phyloP scores from a whole-genome alignment of 768 basidiomycete genomes.

The Trametes villosa region DNA sequence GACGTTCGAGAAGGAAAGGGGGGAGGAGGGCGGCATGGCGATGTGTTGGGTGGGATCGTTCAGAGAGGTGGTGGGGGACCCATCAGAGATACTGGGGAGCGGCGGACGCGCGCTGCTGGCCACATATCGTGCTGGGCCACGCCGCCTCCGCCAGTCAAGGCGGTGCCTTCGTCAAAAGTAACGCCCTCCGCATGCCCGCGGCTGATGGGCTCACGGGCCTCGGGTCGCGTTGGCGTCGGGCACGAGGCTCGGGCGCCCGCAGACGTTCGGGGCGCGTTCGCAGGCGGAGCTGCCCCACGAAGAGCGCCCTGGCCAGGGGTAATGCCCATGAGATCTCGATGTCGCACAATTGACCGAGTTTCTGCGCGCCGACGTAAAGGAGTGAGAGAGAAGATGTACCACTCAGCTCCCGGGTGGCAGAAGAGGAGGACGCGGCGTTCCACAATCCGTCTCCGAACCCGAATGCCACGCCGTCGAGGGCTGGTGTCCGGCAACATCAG shows the following conservation, averaged over 20 bases:
- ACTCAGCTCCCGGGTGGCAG: not conserved
- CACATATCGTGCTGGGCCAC: conserved; percentile 13
- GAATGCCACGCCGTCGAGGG: not conserved
- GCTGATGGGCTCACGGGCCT: conserved; percentile 12
- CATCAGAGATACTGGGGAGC: conserved; percentile 20
- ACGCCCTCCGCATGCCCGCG: conserved; percentile 10
- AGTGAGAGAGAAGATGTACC: not conserved
- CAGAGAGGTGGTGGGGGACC: conserved; percentile 1
- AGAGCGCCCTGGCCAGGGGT: not conserved
- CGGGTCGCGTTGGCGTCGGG: conserved; percentile 6
- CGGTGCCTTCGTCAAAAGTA: conserved; percentile 17
- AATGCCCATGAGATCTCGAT: not conserved
- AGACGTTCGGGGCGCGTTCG: conserved; percentile 5
- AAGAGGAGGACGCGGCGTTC: not conserved
- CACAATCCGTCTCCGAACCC: not conserved
- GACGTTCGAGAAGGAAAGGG: conserved; percentile 19
- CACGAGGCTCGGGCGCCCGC: conserved; percentile 9
- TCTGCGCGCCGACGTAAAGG: not conserved
- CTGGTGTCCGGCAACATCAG: conserved; percentile 1
- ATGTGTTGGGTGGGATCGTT: conserved; percentile 2
- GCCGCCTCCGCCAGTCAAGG: conserved; percentile 13
- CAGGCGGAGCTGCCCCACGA: not conserved
- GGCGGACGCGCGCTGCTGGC: not conserved
- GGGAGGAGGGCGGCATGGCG: conserved; percentile 16
- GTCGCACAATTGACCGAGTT: not conserved